Base-by-base conservation (phyloP, 805 yeast species). In the Myxozyma udenii region DNA sequence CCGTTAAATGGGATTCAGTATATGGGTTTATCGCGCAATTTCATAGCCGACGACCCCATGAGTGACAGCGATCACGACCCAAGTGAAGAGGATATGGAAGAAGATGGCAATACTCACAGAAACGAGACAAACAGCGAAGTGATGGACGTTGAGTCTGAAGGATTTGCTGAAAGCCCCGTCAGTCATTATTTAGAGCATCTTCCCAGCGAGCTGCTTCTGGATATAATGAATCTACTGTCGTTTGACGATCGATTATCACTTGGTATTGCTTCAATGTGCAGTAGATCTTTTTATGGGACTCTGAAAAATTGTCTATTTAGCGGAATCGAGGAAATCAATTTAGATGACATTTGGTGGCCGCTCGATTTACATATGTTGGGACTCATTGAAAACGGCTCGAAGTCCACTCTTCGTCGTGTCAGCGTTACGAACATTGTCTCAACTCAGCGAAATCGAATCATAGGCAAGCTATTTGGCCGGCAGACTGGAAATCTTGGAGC, bases 151-250 rank as follows among this genome's bases (percentile, higher is more conserved):
- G n/a, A n/a, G n/a, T n/a, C n/a, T n/a, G n/a, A n/a, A n/a, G n/a
- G n/a, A n/a, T n/a, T n/a, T n/a, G n/a, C n/a, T n/a, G n/a, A n/a
- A n/a, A n/a, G n/a, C n/a, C n/a, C n/a, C n/a, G n/a, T n/a, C n/a
- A n/a, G n/a, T n/a, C n/a, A n/a, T n/a, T n/a, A n/a, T n/a, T n/a
- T n/a, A n/a, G n/a, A 22, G 14, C 18, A 23, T 4, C 28, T 49
- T 4, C 53, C 53, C 12, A 30, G 19, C 7, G 53, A 49, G 14
- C 24, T 49, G 12, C 22, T 49, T 12, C 35, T 49, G 22, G 37
- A 49, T 36, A 49, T 49, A 7, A 25, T 49, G 22, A 48, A 44
- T 14, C 39, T 26, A 26, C 11, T 49, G 3, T 26, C 48, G 14
- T 21, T 30, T n/a, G n/a, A 38, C 3, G 40, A 49, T 22, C 32